Base-by-base conservation (phyloP, 345 rosid species). In the Linum tenue region DNA sequence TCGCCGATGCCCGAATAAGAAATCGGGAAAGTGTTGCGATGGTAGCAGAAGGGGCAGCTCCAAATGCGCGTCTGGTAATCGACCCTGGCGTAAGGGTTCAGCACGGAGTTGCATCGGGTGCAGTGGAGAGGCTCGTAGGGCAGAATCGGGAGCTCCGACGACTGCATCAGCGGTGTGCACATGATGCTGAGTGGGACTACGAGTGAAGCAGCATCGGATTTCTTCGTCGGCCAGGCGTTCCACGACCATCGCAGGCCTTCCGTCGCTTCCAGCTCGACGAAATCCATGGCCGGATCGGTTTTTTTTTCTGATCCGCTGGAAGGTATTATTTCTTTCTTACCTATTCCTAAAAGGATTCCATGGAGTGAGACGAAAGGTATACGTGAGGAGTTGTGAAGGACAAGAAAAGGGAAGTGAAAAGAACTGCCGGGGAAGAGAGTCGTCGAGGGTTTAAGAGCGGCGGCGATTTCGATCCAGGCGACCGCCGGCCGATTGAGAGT, bases 181-280 rank as follows among this genome's bases (percentile, higher is more conserved):
- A 94, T 81, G 80, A 94, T 75, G 78, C 89, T 69, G 44, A 88
- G 77, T 1, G 99, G 99, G 72, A 94, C 75, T 8, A 83, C 64
- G 55, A 90, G 86, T 4, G 95, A 76, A 5, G 82, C 12, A n/a
- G 79, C 77, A 58, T 85, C 89, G 55, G 87, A 56, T 67, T 84
- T 85, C 3, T 85, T 78, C 0, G 92, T 78, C 0, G 97, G 96
- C 99, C 99, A 94, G 55, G 97, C 84, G 79, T 90, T 87, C 99
- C 99, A 90, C 7, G 97, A 68, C 99, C 97, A 94, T 2, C 99
- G 82, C 7, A 94, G 81, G 10, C 97, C 95, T 22, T 94, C 99
- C 78, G 87, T 94, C 67, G 86, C 86, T 70, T 94, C 99, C 44
- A 94, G 71, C 44, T 94, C 99, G 41, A 76, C 50, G 74, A 94